These are phyloP conservation scores for Cytidiella melzeri DNA, from an alignment of 768 basidiomycete species.

Conservation along the genomic window DNA sequence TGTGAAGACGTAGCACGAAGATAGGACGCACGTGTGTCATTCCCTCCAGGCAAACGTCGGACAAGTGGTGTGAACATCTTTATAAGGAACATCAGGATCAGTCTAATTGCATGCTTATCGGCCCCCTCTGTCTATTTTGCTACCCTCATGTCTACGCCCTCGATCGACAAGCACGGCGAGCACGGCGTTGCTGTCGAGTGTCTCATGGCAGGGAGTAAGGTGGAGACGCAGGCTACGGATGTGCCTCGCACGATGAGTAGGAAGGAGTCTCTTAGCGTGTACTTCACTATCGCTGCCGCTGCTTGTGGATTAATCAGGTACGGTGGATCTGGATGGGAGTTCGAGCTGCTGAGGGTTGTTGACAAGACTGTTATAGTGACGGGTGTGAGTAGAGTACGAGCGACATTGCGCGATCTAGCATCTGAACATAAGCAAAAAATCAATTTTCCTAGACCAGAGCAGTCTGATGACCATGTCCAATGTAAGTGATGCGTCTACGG, in stretches of 20 bases:
- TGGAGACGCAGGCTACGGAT: too few relatives aligned
- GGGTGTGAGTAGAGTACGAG: constrained; percentile 21
- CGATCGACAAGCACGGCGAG: too few relatives aligned
- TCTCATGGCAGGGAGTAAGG: too few relatives aligned
- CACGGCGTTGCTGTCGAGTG: too few relatives aligned
- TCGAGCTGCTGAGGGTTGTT: too few relatives aligned
- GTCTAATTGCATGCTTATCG: background rate
- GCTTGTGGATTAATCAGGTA: constrained; percentile 53
- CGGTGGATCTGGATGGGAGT: too few relatives aligned
- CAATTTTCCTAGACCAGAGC: constrained; percentile 47
- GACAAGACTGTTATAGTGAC: constrained; percentile 16
- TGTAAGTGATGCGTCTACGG: constrained; percentile 30
- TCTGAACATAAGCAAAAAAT: too few relatives aligned
- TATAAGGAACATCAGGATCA: background rate
- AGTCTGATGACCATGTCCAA: constrained; percentile 68
- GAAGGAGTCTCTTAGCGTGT: constrained; percentile 46
- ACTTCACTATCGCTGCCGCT: constrained; percentile 58
- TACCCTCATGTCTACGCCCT: too few relatives aligned
- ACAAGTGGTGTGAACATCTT: background rate
- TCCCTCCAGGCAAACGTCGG: background rate
- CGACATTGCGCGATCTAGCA: too few relatives aligned
- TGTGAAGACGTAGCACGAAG: too few relatives aligned
- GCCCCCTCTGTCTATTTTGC: too few relatives aligned
- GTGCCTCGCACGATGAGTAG: too few relatives aligned
- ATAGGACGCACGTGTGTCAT: background rate